A percentile compares a stretch with the other conserved stretches of the same genome.
Evolutionary conservation across 805 yeast species (phyloP).

Genomic region (Torulaspora quercuum): DNA sequence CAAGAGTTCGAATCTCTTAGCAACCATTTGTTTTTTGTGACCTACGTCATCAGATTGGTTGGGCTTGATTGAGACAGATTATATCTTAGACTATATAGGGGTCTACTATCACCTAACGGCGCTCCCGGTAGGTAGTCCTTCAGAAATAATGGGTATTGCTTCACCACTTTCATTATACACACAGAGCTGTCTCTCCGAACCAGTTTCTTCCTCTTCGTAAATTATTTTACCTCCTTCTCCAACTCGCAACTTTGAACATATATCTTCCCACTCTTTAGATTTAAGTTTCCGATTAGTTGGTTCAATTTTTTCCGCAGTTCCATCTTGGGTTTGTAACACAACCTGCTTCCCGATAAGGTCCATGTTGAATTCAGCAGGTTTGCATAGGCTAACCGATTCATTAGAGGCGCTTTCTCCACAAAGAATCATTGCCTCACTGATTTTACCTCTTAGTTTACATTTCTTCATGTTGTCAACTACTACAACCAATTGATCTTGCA

Average conservation of each 20-base stretch:
- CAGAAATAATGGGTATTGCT: conserved; percentile 16
- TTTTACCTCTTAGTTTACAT: conserved; percentile 58
- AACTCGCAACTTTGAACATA: conserved; percentile 19
- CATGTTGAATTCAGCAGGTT: conserved; percentile 10
- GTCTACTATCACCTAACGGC: too few relatives aligned
- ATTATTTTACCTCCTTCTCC: conserved; percentile 14
- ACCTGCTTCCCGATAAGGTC: conserved; percentile 17
- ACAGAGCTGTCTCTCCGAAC: conserved; percentile 11
- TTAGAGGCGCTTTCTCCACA: conserved; percentile 46
- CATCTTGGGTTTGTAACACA: conserved; percentile 7
- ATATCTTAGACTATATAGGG: too few relatives aligned
- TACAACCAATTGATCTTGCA: conserved; percentile 46
- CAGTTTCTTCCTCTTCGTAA: conserved; percentile 18
- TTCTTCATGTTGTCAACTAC: conserved; percentile 57
- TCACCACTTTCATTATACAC: conserved; percentile 8
- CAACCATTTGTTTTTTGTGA: conserved; percentile 18
- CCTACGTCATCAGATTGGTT: neutral
- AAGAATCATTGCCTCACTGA: conserved; percentile 61
- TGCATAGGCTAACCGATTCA: conserved; percentile 17
- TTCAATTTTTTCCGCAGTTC: conserved; percentile 1
- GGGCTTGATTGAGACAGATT: too few relatives aligned
- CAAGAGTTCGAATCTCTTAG: conserved; percentile 29
- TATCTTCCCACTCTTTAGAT: conserved; percentile 23
- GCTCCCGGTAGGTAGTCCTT: conserved; percentile 20
- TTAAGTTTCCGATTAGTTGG: conserved; percentile 20